These are phyloP conservation scores for Thecamonas trahens DNA, from an alignment of 78 protist species.

Conservation along the genomic window DNA sequence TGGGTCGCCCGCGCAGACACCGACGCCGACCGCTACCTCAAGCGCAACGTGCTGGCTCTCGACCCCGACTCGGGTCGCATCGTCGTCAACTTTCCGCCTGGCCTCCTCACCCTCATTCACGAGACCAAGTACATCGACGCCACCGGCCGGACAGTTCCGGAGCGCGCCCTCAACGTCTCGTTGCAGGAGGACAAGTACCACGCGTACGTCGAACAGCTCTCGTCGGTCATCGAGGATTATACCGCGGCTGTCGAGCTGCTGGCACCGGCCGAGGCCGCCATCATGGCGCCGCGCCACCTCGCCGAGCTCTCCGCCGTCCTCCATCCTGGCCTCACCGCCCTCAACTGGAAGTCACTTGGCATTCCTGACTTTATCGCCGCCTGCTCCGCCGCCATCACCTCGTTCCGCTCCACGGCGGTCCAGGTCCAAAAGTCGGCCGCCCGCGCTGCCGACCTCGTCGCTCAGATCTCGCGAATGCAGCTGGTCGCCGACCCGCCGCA, in stretches of 20 bases:
- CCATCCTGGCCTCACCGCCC: slow-evolving; percentile 38
- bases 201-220: slow-evolving; percentile 31
- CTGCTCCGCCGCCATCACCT: slow-evolving; percentile 29
- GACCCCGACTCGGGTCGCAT: not conserved
- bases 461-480: slow-evolving; percentile 6
- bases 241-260: slow-evolving; percentile 16
- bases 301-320: slow-evolving; percentile 20
- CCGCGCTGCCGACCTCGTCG: slow-evolving; percentile 27
- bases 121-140: slow-evolving; percentile 78
- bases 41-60: not conserved
- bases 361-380: slow-evolving; percentile 42
- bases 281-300: slow-evolving; percentile 25
- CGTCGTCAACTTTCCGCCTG: slow-evolving; percentile 23
- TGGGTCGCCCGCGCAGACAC: slow-evolving; percentile 38
- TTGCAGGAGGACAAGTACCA: slow-evolving; percentile 79
- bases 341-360: slow-evolving; percentile 85
- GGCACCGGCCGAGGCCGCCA: slow-evolving; percentile 19
- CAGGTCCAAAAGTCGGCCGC: slow-evolving; percentile 53
- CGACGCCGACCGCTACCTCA: not conserved
- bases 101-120: slow-evolving; percentile 41
- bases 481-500: too few relatives aligned
- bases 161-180: slow-evolving; percentile 65
- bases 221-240: slow-evolving; percentile 32
- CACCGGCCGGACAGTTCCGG: slow-evolving; percentile 60
- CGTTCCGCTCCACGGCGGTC: slow-evolving; percentile 25